Base-by-base conservation (phyloP, 2,329 filamentous ascomycete species). In the Westerdykella ornata region DNA sequence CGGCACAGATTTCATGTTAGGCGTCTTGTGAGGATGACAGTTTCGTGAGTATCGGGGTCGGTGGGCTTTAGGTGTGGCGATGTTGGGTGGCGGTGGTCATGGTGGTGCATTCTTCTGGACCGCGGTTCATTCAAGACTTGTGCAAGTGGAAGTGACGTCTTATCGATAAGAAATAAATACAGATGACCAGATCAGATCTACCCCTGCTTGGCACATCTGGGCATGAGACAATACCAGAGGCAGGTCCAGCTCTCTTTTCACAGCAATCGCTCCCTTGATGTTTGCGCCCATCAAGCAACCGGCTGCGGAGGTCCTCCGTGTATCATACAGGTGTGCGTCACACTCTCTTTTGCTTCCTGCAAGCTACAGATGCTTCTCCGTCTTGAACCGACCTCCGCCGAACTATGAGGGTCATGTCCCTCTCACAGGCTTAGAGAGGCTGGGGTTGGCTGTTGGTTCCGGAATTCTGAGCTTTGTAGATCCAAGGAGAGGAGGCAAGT, bases 371-470 rank as follows among this genome's bases (percentile, higher is more conserved):
- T 61, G 66, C 26, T 94, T 96, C 72, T 94, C 89, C 33, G 79
- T 88, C 48, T 78, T 94, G 55, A 85, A 85, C 66, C 85, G 92
- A 5, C 90, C 90, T 38, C 77, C 78, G 18, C 86, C 88, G 43
- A 92, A 86, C 57, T 97, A 97, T 70, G 81, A 85, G 1, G 88
- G 88, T 67, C 92, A 98, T 77, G 81, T 97, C 22, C 92, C 90
- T 28, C 77, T 98, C 41, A 95, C 85, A 6, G 68, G 70, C 32
- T 57, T 87, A 42, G 92, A 97, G 69, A 82, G 85, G 41, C 75
- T 80, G 45, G 81, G 80, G 14, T 74, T 98, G 1, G 77, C 79
- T 6, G 54, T 80, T 19, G 78, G 78, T 28, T 81, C 77, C 39
- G 79, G 78, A 6, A 60, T 82, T 15, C 71, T 74, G 36, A 77